phyloP scores from a whole-genome alignment of 2,329 filamentous ascomycete genomes.

The Colletotrichum lindemuthianum region DNA sequence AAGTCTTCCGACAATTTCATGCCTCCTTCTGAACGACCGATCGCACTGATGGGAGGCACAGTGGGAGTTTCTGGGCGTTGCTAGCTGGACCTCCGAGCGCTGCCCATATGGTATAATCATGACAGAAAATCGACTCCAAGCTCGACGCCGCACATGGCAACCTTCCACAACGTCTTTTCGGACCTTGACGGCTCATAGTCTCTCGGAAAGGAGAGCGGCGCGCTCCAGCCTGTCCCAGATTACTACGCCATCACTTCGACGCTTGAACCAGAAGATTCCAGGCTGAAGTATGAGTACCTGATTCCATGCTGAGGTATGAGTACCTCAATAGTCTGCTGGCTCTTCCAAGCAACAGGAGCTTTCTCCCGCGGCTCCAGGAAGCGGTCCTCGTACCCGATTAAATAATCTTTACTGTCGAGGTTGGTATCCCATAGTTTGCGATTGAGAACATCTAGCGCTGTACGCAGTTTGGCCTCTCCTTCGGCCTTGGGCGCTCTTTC shows the following conservation, averaged over 20 bases:
- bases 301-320: conserved; percentile 74
- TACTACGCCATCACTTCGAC: conserved; percentile 58
- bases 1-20: neutral
- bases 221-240: conserved; percentile 67
- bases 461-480: conserved; percentile 60
- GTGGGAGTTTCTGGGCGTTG: too few species aligned
- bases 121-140: neutral
- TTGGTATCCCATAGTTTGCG: conserved; percentile 68
- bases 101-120: too few species aligned
- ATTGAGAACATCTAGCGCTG: conserved; percentile 67
- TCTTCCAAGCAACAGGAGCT: conserved; percentile 65
- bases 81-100: too few species aligned
- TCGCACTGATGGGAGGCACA: neutral
- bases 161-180: neutral
- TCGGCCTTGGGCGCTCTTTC: conserved; percentile 40
- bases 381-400: conserved; percentile 71
- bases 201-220: conserved; percentile 55
- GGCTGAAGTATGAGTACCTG: conserved; percentile 74
- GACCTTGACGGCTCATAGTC: neutral
- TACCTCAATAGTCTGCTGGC: conserved; percentile 70
- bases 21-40: neutral
- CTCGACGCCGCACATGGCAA: too few species aligned
- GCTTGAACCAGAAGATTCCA: conserved; percentile 69
- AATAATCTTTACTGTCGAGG: conserved; percentile 61
- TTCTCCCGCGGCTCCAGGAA: conserved; percentile 66